phyloP scores from a whole-genome alignment of 1,284 basidiomycete species.

The Exobasidium cylindrosporum region DNA sequence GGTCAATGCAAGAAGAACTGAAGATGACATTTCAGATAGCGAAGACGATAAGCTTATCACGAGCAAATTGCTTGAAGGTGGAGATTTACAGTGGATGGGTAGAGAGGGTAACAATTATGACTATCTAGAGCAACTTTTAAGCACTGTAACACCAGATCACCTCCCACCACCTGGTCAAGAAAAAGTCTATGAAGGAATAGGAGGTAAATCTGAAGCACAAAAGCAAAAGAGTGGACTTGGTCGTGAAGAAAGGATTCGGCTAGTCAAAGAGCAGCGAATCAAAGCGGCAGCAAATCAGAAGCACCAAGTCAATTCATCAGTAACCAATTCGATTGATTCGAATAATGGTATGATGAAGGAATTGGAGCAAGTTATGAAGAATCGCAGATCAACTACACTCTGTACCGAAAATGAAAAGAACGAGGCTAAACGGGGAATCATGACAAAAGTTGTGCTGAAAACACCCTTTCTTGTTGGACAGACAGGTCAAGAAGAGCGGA shows the following conservation, averaged over 20 bases:
- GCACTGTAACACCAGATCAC: conserved; percentile 12
- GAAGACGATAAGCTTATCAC: background rate
- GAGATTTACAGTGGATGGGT: background rate
- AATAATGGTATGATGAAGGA: conserved; percentile 12
- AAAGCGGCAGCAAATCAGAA: conserved; percentile 8
- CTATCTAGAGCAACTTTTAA: background rate
- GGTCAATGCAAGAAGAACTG: conserved; percentile 1
- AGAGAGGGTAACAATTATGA: background rate
- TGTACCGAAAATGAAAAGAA: too few relatives aligned
- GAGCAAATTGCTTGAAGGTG: background rate
- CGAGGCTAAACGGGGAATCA: too few relatives aligned
- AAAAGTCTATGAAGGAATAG: conserved; percentile 7
- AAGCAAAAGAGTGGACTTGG: conserved; percentile 19
- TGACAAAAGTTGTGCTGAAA: too few relatives aligned
- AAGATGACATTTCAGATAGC: background rate
- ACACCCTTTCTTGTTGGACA: too few relatives aligned
- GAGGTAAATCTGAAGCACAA: background rate
- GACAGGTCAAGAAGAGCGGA: too few relatives aligned
- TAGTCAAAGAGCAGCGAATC: conserved; percentile 22
- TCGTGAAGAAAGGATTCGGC: conserved; percentile 41
- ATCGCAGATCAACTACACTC: conserved; percentile 4
- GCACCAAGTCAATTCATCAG: too few relatives aligned
- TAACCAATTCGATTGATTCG: background rate
- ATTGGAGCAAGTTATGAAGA: conserved; percentile 5
- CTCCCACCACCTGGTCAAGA: background rate